phyloP scores from a whole-genome alignment of 2,329 filamentous ascomycete species.

The Colletotrichum phormii region DNA sequence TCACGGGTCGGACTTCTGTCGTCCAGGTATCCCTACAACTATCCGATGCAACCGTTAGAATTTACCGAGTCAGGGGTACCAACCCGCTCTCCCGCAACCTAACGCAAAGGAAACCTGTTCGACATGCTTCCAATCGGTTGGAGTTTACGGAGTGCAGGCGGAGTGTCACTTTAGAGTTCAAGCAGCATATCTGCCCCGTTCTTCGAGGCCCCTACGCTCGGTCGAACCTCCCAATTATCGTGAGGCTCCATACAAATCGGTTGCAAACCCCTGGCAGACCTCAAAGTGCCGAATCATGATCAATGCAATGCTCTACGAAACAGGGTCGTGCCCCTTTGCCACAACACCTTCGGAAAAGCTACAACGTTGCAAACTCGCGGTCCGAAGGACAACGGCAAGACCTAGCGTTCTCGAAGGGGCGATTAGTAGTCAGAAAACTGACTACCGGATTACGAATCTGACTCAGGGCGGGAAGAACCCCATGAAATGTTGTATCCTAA shows the following conservation, averaged over 20 bases:
- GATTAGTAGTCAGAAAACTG: not conserved
- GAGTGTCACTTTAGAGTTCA: constrained; percentile 1
- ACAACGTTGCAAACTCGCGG: not conserved
- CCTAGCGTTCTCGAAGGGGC: not conserved
- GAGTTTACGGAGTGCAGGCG: not conserved
- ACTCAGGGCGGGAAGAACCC: not conserved
- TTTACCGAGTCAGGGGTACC: constrained; percentile 7
- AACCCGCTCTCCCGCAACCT: constrained; percentile 11
- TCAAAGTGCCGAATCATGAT: constrained; percentile 5
- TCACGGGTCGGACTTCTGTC: not conserved
- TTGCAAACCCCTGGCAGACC: not conserved
- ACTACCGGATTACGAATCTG: not conserved
- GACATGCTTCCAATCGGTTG: not conserved
- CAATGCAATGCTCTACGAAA: constrained; percentile 3
- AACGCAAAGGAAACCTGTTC: not conserved
- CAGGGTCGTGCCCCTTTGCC: not conserved
- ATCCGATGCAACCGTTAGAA: constrained; percentile 8
- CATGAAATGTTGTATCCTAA: not conserved
- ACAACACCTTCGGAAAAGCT: constrained; percentile 3
- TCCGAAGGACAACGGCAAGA: not conserved
- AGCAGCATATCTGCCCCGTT: not conserved
- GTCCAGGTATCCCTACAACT: not conserved
- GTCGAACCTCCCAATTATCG: not conserved
- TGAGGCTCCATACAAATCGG: not conserved
- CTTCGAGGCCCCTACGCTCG: not conserved